phyloP scores from a whole-genome alignment of 2,329 filamentous ascomycete genomes.

The Alternaria dauci region DNA sequence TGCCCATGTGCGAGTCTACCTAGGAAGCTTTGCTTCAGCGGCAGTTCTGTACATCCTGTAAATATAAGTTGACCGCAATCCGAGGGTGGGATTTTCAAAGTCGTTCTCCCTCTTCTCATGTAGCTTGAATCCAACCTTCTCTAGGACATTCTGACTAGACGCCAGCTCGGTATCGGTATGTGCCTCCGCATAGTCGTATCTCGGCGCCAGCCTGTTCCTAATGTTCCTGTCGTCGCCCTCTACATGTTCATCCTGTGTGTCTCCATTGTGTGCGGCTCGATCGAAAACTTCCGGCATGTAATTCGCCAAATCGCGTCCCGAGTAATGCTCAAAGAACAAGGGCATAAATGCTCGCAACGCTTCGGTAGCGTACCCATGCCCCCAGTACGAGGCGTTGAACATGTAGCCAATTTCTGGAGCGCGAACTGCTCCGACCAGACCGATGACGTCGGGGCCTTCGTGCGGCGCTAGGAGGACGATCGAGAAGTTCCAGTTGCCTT shows the following conservation, averaged over 20 bases:
- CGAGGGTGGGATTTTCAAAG: constrained; percentile 49
- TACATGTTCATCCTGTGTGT: neutral
- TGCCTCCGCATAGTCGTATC: constrained; percentile 50
- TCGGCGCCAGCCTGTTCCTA: constrained; percentile 5
- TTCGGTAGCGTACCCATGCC: constrained; percentile 56
- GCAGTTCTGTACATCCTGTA: constrained; percentile 43
- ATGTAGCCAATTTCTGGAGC: constrained; percentile 56
- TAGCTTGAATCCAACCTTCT: constrained; percentile 64
- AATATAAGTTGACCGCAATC: constrained; percentile 48
- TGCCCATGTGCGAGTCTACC: neutral
- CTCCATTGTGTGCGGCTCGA: constrained; percentile 4
- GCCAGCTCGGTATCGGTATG: constrained; percentile 60
- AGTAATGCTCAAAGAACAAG: constrained; percentile 51
- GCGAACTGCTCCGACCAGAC: constrained; percentile 54
- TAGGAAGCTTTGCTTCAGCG: neutral
- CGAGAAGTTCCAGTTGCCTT: constrained; percentile 64
- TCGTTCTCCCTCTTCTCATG: constrained; percentile 55
- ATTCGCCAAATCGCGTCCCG: constrained; percentile 4
- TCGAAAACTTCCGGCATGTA: neutral
- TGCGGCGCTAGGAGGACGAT: constrained; percentile 48
- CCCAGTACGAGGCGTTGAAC: constrained; percentile 51
- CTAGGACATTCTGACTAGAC: constrained; percentile 65
- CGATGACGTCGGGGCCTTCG: constrained; percentile 47
- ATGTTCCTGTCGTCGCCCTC: neutral
- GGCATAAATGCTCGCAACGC: constrained; percentile 54